Conservation (phyloP, 257 asterid genomes). For the Cruciata laevipes region DNA sequence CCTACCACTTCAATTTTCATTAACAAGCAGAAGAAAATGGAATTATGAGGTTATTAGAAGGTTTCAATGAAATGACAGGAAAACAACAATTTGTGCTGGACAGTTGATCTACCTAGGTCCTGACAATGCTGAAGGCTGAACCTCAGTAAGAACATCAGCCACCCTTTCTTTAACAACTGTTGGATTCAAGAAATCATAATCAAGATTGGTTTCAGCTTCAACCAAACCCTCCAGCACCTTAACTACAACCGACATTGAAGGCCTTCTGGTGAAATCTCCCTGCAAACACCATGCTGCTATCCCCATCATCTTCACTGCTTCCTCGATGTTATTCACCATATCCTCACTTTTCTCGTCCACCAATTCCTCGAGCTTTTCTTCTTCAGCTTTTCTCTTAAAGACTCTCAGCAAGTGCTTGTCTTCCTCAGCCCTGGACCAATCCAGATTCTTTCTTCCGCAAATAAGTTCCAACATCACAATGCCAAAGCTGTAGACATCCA, state of each 20-base stretch:
- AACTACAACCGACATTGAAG: slow-evolving; percentile 22
- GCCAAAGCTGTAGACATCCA: slow-evolving; percentile 23
- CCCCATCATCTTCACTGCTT: slow-evolving; percentile 16
- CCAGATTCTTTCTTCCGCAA: slow-evolving; percentile 15
- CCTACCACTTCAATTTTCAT: too few species aligned
- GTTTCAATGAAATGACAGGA: too few species aligned
- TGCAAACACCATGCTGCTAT: slow-evolving; percentile 26
- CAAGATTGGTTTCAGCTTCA: slow-evolving; percentile 13
- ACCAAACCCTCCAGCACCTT: slow-evolving; percentile 24
- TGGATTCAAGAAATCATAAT: slow-evolving; percentile 8
- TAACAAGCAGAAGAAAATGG: too few species aligned
- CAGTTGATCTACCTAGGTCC: slow-evolving; percentile 17
- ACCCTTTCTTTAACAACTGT: neutral
- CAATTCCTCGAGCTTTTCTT: slow-evolving; percentile 9
- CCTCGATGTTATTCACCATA: slow-evolving; percentile 4
- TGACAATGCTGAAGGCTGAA: slow-evolving; percentile 9
- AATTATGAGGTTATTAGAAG: too few species aligned
- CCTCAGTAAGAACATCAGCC: neutral
- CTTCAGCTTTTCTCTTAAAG: slow-evolving; percentile 13
- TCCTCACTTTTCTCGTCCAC: slow-evolving; percentile 3
- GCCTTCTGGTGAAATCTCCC: slow-evolving; percentile 17
- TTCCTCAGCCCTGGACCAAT: neutral
- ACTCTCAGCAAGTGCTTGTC: slow-evolving; percentile 10
- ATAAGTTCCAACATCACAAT: slow-evolving; percentile 16
- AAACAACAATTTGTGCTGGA: too few species aligned